Base-by-base conservation (phyloP, 2,329 filamentous ascomycete genomes). In the Corinectria fuckeliana region DNA sequence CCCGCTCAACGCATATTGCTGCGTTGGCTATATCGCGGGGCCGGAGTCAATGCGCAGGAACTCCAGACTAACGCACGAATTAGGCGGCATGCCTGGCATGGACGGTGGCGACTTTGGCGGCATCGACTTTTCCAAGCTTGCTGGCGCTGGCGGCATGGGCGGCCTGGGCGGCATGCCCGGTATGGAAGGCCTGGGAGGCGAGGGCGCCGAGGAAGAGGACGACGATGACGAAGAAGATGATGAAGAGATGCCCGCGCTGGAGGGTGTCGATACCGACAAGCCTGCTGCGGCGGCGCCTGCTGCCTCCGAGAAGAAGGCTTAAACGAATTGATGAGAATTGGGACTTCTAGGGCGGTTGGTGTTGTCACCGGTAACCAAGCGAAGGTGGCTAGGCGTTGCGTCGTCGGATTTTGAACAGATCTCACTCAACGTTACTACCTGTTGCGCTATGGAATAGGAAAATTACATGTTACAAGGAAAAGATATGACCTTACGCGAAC, bases 61-160 rank as follows among this genome's bases (percentile, higher is more conserved):
- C 16, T 28, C 5, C 4, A 14, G 16, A 28, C 58, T 56, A 21
- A 45, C 32, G 20, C 32, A 18, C 13, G 18, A 10, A 20, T 60
- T 61, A 84, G 82, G 80, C 57, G 83, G 83, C 64, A 84, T 85
- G 81, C 81, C 81, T 52, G 83, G 83, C 49, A 84, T 83, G 79
- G 79, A 75, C 30, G 80, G 66, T 39, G 88, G 87, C 67, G 91
- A 92, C 77, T 92, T 95, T 66, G 88, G 91, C 71, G 91, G 91
- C 71, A 95, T 97, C 74, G 93, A 96, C 80, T 96, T 96, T 87
- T 95, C 91, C 72, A 96, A 96, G 84, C 89, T 96, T 63, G 89
- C 84, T 64, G 86, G 83, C 65, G 86, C 61, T 16, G 71, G 57
- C 56, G 85, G 82, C 62, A 85, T 85, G 81, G 83, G 81, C 47